These are phyloP conservation scores for Dillenia turbinata DNA, from an alignment of 164 flowering plant species.

Conservation along the genomic window DNA sequence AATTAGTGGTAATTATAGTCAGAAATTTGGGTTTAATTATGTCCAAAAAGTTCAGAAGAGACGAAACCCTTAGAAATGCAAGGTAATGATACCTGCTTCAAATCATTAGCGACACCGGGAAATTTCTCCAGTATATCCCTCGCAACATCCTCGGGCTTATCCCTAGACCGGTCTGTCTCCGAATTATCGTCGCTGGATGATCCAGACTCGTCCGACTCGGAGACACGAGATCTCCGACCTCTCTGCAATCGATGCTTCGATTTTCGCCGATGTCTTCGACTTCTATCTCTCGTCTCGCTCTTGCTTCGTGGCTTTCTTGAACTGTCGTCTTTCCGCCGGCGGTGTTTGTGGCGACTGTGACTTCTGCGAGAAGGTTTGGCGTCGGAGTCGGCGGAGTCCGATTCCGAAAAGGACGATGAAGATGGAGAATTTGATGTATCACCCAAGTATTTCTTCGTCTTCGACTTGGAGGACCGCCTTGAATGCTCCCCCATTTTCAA, in stretches of 20 bases:
- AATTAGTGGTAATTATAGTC: no score
- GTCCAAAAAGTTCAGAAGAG: not conserved
- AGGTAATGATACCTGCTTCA: slow-evolving; percentile 48
- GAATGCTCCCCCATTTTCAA: slow-evolving; percentile 5
- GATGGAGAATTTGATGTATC: slow-evolving; percentile 1
- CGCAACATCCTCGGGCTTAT: slow-evolving; percentile 38
- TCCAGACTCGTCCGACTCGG: slow-evolving; percentile 27
- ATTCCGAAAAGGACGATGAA: not conserved
- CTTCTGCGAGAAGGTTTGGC: slow-evolving; percentile 8
- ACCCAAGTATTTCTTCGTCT: slow-evolving; percentile 10
- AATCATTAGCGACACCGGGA: slow-evolving; percentile 53
- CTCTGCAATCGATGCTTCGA: slow-evolving; percentile 9
- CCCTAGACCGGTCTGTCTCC: slow-evolving; percentile 9
- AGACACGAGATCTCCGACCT: slow-evolving; percentile 10
- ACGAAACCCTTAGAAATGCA: not conserved
- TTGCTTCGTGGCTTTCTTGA: slow-evolving; percentile 6
- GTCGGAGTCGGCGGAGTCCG: slow-evolving; percentile 4
- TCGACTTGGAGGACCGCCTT: slow-evolving; percentile 6
- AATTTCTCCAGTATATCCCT: slow-evolving; percentile 42
- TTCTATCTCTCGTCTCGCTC: slow-evolving; percentile 11
- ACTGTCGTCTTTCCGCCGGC: slow-evolving; percentile 13
- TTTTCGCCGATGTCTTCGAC: slow-evolving; percentile 11
- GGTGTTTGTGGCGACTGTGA: slow-evolving; percentile 6
- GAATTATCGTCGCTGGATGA: slow-evolving; percentile 18
- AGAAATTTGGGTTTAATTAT: no score